A percentile compares a stretch with the other conserved stretches of the same genome.
phyloP scores from a whole-genome alignment of 2,329 filamentous ascomycete species.

The Hymenoscyphus linearis region DNA sequence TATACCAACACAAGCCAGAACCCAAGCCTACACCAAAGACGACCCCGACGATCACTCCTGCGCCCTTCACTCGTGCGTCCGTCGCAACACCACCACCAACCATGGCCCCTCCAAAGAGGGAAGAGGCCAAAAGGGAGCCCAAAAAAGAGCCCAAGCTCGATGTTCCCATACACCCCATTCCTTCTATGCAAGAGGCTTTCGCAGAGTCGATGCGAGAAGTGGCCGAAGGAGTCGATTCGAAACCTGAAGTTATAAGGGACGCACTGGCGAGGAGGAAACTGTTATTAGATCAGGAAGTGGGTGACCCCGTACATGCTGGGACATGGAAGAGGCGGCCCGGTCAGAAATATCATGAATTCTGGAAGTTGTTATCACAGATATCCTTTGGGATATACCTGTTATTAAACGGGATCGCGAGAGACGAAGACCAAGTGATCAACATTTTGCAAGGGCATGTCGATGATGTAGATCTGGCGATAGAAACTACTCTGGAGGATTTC shows the following conservation, averaged over 20 bases:
- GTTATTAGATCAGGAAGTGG: constrained; percentile 62
- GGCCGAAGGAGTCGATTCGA: constrained; percentile 46
- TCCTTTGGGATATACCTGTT: constrained; percentile 89
- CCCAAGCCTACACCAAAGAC: not conserved
- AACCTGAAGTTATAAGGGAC: constrained; percentile 48
- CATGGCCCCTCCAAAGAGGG: not conserved
- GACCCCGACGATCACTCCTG: not conserved
- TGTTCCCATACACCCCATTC: constrained; percentile 62
- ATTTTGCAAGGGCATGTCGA: constrained; percentile 91
- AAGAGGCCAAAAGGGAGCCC: not conserved
- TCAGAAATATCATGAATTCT: constrained; percentile 79
- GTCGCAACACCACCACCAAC: constrained; percentile 1
- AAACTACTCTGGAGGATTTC: constrained; percentile 80
- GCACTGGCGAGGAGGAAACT: constrained; percentile 58
- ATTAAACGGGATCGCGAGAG: constrained; percentile 80
- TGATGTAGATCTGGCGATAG: constrained; percentile 86
- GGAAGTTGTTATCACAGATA: constrained; percentile 88
- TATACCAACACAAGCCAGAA: not conserved
- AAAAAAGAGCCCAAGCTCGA: constrained; percentile 14
- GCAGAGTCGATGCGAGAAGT: constrained; percentile 76
- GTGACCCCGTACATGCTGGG: constrained; percentile 66
- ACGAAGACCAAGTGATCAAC: constrained; percentile 77
- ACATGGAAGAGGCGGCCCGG: constrained; percentile 71
- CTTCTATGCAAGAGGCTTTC: constrained; percentile 74
- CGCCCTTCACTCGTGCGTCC: too few relatives aligned